Base-by-base conservation (phyloP, 2,329 filamentous ascomycete species). In the Botrytis squamosa region DNA sequence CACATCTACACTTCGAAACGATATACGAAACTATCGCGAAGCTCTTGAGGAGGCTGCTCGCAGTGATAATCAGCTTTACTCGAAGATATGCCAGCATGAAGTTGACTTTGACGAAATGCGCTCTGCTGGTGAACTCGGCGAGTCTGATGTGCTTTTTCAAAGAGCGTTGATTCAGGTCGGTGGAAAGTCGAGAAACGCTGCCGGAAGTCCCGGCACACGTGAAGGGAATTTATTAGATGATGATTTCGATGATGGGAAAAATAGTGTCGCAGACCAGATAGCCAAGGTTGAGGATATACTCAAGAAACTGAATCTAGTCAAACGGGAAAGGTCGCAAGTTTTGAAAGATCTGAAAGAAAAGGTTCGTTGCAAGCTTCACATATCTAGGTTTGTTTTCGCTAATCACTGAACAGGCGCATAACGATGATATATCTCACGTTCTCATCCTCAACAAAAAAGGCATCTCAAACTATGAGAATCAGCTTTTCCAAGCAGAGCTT, bases 361-460 rank as follows among this genome's bases (percentile, higher is more conserved):
- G 91, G 96, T 97, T 83, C 79, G 86, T 42, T n/a, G n/a, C n/a
- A 22, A 4, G 36, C 40, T 18, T 62, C 42, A 7, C 16, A 55
- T 59, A 55, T 59, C 18, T 29, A 16, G 40, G 38, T 55, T 44
- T 44, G 38, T 42, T 40, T n/a, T 67, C 36, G 72, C 75, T 77
- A 49, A 79, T 66, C 29, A 63, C 68, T 9, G 18, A 67, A 16
- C 71, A 98, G 95, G 92, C 95, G 71, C 95, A 97, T 83, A 94
- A 92, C 77, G 97, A 99, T 80, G 97, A 99, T 80, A 99, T 99
- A 76, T 98, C 95, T 8, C 96, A 97, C 80, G 95, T 98, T 20
- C 86, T 99, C 75, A 99, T 99, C 73, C 85, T 99, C 74, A 99
- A 99, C 86, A 98, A 98, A 82, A 99, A 98, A 83, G 92, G 94